These are phyloP conservation scores for Colletotrichum caudatum DNA, from an alignment of 2,329 filamentous ascomycete genomes.

Conservation along the genomic window DNA sequence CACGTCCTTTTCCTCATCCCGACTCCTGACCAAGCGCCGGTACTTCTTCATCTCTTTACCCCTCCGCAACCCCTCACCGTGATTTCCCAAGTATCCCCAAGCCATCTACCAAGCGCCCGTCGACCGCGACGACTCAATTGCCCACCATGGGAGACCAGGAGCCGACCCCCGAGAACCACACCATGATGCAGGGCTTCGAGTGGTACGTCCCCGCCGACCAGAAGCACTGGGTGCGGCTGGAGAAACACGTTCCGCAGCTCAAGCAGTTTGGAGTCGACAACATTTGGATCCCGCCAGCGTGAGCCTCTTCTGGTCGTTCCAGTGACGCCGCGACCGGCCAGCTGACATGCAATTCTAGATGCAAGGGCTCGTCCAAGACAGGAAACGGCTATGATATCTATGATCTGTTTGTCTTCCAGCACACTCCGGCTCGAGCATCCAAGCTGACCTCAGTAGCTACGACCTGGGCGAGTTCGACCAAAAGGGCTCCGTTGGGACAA, in stretches of 20 bases:
- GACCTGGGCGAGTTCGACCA: conserved; percentile 81
- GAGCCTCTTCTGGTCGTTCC: conserved; percentile 7
- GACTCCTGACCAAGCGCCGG: background rate
- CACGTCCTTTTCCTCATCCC: background rate
- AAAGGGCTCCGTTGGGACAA: conserved; percentile 72
- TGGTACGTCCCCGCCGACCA: conserved; percentile 77
- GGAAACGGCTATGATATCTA: conserved; percentile 80
- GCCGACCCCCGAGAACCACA: conserved; percentile 58
- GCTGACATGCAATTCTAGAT: conserved; percentile 49
- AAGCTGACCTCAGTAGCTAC: conserved; percentile 49
- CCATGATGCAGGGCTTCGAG: conserved; percentile 79
- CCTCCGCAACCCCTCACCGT: background rate
- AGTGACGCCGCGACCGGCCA: rapidly evolving
- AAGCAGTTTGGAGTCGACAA: conserved; percentile 72
- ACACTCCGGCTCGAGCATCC: background rate
- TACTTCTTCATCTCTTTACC: background rate
- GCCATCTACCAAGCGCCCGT: background rate
- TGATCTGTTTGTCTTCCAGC: conserved; percentile 62
- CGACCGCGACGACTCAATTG: conserved; percentile 5
- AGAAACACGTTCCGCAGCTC: conserved; percentile 66
- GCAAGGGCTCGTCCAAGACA: conserved; percentile 73
- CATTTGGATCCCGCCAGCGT: conserved; percentile 77
- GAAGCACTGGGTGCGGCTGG: conserved; percentile 73
- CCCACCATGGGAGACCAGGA: conserved; percentile 40
- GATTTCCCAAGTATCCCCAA: background rate